A percentile compares a stretch with the other conserved stretches of the same genome.
Conservation (phyloP, 2,329 filamentous ascomycete genomes). For the Trichoderma brevicompactum region DNA sequence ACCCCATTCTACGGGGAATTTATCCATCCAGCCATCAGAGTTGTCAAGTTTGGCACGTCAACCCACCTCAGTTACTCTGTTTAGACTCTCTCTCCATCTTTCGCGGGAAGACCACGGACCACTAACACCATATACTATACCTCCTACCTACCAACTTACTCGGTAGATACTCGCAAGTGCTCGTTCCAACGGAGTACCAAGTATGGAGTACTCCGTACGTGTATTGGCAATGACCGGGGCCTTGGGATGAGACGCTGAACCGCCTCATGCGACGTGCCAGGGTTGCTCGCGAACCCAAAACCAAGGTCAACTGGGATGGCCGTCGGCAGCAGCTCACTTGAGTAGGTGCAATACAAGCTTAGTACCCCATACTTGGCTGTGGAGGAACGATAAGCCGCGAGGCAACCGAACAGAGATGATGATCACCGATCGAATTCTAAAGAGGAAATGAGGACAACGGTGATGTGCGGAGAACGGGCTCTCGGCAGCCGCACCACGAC, state of each 20-base stretch:
- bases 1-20: too few relatives aligned
- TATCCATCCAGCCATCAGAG: too few relatives aligned
- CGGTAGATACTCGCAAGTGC: not conserved
- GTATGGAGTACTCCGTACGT: not conserved
- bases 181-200: not conserved
- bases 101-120: too few relatives aligned
- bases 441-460: slow-evolving; percentile 25
- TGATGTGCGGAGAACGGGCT: slow-evolving; percentile 22
- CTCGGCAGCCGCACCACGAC: slow-evolving; percentile 14
- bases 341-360: slow-evolving; percentile 24
- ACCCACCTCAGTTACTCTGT: too few relatives aligned
- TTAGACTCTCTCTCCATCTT: too few relatives aligned
- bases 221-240: not conserved
- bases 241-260: slow-evolving; percentile 21
- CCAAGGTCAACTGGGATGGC: slow-evolving; percentile 11
- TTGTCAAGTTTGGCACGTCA: too few relatives aligned
- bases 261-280: slow-evolving; percentile 20
- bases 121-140: too few relatives aligned
- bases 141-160: too few relatives aligned
- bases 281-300: slow-evolving; percentile 9
- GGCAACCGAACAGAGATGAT: slow-evolving; percentile 27
- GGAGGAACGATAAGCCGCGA: slow-evolving; percentile 24
- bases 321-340: slow-evolving; percentile 4
- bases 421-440: slow-evolving; percentile 28
- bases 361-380: slow-evolving; percentile 19